A percentile compares a stretch with the other conserved stretches of the same genome.
phyloP scores from a whole-genome alignment of 176 grass and related monocot genomes.

The Rhynchospora pubera region DNA sequence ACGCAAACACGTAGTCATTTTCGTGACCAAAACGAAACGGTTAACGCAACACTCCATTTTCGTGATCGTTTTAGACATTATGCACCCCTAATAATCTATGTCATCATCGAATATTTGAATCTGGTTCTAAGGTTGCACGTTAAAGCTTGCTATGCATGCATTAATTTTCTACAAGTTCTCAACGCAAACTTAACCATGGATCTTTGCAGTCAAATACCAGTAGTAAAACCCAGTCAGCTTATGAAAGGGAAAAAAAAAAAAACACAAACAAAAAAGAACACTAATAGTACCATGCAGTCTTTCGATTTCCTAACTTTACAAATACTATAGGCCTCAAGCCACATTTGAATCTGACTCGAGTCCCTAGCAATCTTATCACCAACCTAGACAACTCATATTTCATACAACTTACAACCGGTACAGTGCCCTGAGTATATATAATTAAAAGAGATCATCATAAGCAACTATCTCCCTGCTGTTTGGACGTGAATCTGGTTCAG shows the following conservation, averaged over 20 bases:
- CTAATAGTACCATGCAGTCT: neutral
- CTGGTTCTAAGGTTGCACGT: neutral
- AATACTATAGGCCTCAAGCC: neutral
- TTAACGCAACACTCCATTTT: too few relatives aligned
- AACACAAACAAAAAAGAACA: neutral
- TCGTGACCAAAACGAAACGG: too few relatives aligned
- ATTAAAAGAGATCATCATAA: conserved; percentile 87
- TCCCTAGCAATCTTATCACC: neutral
- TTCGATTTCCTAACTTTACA: neutral
- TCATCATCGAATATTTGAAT: neutral
- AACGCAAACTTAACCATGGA: neutral
- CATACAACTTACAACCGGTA: neutral
- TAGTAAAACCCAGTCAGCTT: neutral
- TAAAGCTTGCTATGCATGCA: neutral
- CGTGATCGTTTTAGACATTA: too few relatives aligned
- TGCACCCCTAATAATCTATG: too few relatives aligned
- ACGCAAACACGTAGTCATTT: too few relatives aligned
- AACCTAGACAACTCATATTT: neutral
- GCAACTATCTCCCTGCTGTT: conserved; percentile 63
- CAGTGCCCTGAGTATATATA: neutral
- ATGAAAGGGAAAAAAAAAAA: too few relatives aligned
- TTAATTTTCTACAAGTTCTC: neutral
- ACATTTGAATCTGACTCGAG: neutral
- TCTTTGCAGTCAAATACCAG: neutral
- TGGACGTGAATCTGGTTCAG: conserved; percentile 21